Conservation (phyloP, 768 basidiomycete genomes). For the Zangia roseola region DNA sequence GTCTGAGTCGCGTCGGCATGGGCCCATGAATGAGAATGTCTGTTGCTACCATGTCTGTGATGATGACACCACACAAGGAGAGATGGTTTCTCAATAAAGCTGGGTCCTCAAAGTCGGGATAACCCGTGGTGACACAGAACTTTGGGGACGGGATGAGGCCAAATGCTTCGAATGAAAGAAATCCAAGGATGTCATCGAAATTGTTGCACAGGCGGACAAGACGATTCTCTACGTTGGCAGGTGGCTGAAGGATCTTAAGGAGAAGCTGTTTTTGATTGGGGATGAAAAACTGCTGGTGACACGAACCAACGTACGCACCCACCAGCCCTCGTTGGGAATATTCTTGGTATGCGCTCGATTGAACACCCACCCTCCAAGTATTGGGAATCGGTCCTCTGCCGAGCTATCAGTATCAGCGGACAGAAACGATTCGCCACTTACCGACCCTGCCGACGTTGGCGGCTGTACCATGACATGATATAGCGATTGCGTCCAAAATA, state of each 20-base stretch:
- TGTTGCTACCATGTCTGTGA: slow-evolving; percentile 18
- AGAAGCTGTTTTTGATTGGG: slow-evolving; percentile 2
- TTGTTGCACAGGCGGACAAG: slow-evolving; percentile 31
- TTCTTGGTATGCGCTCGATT: slow-evolving; percentile 23
- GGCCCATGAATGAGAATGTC: too few relatives aligned
- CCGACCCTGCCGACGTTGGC: slow-evolving; percentile 10
- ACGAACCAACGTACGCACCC: slow-evolving; percentile 20
- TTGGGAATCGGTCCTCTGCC: slow-evolving; percentile 18
- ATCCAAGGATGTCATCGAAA: slow-evolving; percentile 30
- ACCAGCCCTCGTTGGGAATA: slow-evolving; percentile 33
- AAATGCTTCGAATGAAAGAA: slow-evolving; percentile 26
- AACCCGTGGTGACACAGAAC: slow-evolving; percentile 16
- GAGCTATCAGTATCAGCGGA: not conserved
- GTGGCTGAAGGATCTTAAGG: slow-evolving; percentile 6
- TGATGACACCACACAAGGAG: slow-evolving; percentile 18
- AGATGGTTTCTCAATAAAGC: slow-evolving; percentile 16
- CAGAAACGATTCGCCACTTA: not conserved
- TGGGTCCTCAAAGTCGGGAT: not conserved
- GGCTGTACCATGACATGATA: slow-evolving; percentile 5
- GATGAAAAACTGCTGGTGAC: not conserved
- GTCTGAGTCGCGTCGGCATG: not conserved
- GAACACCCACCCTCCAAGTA: slow-evolving; percentile 34
- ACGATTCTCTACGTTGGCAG: slow-evolving; percentile 27
- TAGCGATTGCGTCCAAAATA: slow-evolving; percentile 22
- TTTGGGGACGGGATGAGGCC: slow-evolving; percentile 15